These are phyloP conservation scores for Mycena filopes DNA, from an alignment of 768 basidiomycete genomes.

Conservation along the genomic window DNA sequence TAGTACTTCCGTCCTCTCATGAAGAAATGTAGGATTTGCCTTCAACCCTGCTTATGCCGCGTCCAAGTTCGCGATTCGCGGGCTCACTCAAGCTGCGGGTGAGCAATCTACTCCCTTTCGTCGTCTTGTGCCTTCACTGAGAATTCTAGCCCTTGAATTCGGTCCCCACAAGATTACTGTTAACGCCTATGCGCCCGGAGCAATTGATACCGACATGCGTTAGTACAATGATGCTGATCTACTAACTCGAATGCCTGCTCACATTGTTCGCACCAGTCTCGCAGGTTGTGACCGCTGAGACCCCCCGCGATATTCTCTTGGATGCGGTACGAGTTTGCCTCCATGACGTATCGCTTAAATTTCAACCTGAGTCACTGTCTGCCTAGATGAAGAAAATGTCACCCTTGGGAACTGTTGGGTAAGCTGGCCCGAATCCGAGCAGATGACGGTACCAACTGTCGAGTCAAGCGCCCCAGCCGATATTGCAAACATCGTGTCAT, in stretches of 20 bases:
- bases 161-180: conserved; percentile 38
- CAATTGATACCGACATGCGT: conserved; percentile 33
- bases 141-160: conserved; percentile 32
- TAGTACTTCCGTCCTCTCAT: too few relatives aligned
- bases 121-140: not conserved
- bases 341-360: too few relatives aligned
- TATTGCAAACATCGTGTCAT: conserved; percentile 42
- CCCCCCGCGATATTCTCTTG: too few relatives aligned
- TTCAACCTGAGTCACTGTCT: too few relatives aligned
- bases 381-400: not conserved
- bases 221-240: too few relatives aligned
- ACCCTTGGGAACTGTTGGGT: not conserved
- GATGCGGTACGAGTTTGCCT: too few relatives aligned
- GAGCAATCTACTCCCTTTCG: not conserved
- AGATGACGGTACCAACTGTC: not conserved
- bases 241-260: not conserved
- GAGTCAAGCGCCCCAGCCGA: conserved; percentile 10
- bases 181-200: conserved; percentile 41
- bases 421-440: too few relatives aligned
- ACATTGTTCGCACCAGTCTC: not conserved
- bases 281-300: not conserved
- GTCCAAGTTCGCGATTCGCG: conserved; percentile 41
- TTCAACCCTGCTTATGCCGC: not conserved
- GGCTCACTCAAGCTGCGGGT: conserved; percentile 27
- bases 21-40: too few relatives aligned